Evolutionary conservation across 139 green algal species (phyloP).

Genomic region (Haematococcus sp.): DNA sequence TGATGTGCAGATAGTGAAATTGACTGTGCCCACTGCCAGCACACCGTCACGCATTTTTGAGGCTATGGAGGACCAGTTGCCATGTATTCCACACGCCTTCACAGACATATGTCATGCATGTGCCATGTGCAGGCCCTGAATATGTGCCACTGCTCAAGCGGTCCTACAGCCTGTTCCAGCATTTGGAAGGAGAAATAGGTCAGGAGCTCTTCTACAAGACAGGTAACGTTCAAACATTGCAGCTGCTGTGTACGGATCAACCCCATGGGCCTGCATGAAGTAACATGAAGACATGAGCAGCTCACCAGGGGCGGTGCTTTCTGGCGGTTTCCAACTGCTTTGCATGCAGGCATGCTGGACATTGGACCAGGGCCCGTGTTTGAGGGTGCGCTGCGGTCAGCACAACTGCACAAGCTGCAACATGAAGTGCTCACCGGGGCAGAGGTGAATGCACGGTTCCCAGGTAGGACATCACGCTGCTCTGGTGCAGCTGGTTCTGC

Average conservation of each 20-base stretch:
- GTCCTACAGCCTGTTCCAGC: slow-evolving; percentile 9
- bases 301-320: too few species aligned
- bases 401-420: not conserved
- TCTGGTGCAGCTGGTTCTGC: too few species aligned
- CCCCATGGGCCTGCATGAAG: not conserved
- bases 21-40: too few species aligned
- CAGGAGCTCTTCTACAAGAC: slow-evolving; percentile 13
- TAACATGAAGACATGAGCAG: too few species aligned
- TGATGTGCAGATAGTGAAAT: too few species aligned
- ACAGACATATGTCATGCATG: too few species aligned
- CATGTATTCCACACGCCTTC: not conserved
- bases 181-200: slow-evolving; percentile 3
- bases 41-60: too few species aligned
- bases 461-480: not conserved
- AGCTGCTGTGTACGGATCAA: too few species aligned
- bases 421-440: slow-evolving; percentile 15
- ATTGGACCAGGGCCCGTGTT: slow-evolving; percentile 3
- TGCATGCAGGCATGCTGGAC: slow-evolving; percentile 20
- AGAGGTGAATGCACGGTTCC: not conserved
- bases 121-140: not conserved
- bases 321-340: too few species aligned
- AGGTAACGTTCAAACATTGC: too few species aligned
- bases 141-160: slow-evolving; percentile 12
- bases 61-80: too few species aligned
- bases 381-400: not conserved